Evolutionary conservation across 352 stramenopile species (phyloP).

Genomic region (Phytopythium ostracodes): DNA sequence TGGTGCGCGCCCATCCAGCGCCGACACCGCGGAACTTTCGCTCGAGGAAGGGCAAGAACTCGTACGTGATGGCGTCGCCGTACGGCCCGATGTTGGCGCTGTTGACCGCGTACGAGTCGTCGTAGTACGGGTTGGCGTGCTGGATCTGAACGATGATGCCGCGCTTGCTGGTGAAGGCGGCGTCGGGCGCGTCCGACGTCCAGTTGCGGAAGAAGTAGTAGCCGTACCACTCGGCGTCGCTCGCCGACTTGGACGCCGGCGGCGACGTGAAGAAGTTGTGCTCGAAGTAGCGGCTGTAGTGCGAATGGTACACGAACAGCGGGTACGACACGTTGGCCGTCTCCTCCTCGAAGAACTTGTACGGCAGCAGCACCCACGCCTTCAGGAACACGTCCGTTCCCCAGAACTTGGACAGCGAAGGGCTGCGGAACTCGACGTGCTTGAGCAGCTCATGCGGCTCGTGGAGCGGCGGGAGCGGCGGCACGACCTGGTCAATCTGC

Average conservation of each 20-base stretch:
- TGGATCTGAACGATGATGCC: constrained; percentile 76
- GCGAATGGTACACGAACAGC: constrained; percentile 72
- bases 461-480: constrained; percentile 27
- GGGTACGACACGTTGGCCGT: constrained; percentile 60
- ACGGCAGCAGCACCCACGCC: constrained; percentile 63
- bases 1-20: constrained; percentile 59
- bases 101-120: constrained; percentile 77
- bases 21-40: constrained; percentile 56
- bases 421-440: constrained; percentile 61
- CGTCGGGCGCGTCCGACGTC: constrained; percentile 46
- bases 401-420: constrained; percentile 62
- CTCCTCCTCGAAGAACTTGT: constrained; percentile 54
- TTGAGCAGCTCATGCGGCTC: constrained; percentile 54
- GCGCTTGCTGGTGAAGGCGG: constrained; percentile 53
- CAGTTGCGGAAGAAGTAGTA: constrained; percentile 74
- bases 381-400: constrained; percentile 65
- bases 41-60: constrained; percentile 70
- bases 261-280: constrained; percentile 38
- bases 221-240: constrained; percentile 39
- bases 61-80: constrained; percentile 69
- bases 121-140: constrained; percentile 78
- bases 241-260: constrained; percentile 21
- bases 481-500: constrained; percentile 41
- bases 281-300: constrained; percentile 65
- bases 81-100: constrained; percentile 73